Conservation (phyloP, 208 protist genomes). For the Wallacemonas rigidus region DNA sequence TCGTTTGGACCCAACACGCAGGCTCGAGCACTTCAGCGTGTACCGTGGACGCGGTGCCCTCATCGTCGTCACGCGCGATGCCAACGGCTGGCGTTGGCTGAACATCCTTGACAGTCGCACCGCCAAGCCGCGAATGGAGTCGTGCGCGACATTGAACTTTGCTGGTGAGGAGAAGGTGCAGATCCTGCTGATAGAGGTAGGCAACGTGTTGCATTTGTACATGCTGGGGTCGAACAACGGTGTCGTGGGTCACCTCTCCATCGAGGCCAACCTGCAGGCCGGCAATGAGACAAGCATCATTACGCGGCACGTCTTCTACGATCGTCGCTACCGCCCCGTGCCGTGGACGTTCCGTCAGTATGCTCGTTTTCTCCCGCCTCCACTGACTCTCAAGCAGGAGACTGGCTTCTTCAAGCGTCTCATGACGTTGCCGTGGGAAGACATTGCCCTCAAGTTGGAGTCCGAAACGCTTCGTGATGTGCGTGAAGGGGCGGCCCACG, state of each 20-base stretch:
- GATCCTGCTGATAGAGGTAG: constrained; percentile 54
- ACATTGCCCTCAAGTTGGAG: constrained; percentile 74
- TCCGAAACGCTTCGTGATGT: constrained; percentile 53
- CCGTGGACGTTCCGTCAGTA: constrained; percentile 73
- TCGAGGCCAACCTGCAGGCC: constrained; percentile 51
- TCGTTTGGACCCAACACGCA: constrained; percentile 43
- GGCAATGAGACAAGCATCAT: constrained; percentile 40
- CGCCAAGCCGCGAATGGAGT: constrained; percentile 56
- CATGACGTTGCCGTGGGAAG: constrained; percentile 82
- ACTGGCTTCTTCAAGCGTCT: constrained; percentile 83
- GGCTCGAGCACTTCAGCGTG: constrained; percentile 61
- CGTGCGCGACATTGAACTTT: constrained; percentile 73
- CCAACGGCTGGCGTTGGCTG: constrained; percentile 83
- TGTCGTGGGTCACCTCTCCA: constrained; percentile 65
- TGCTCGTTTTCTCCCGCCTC: constrained; percentile 55
- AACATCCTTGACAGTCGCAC: constrained; percentile 72
- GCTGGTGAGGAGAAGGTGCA: constrained; percentile 61
- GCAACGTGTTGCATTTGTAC: constrained; percentile 76
- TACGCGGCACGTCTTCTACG: constrained; percentile 37
- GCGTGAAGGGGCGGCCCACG: constrained; percentile 16
- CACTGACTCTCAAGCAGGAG: constrained; percentile 76
- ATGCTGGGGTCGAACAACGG: constrained; percentile 60
- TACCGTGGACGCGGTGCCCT: constrained; percentile 52
- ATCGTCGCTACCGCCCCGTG: constrained; percentile 38
- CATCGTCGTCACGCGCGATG: constrained; percentile 73